phyloP scores from a whole-genome alignment of 371 early-diverging fungal genomes.

The Haplosporangium sp. region DNA sequence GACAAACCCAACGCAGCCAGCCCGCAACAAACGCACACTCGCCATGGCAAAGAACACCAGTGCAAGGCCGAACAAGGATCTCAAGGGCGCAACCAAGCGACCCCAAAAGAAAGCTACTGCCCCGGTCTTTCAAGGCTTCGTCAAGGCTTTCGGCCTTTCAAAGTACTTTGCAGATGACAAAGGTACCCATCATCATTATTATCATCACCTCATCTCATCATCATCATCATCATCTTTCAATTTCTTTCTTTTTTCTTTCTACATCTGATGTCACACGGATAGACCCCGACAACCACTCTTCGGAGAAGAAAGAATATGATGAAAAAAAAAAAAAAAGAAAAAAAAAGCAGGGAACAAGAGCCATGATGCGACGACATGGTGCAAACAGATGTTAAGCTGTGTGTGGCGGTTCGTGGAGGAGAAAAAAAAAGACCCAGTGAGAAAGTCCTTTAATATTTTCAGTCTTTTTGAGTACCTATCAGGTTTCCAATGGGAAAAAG shows the following conservation, averaged over 20 bases:
- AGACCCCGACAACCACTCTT: background rate
- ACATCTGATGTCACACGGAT: background rate
- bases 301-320: no score
- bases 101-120: conserved; percentile 37
- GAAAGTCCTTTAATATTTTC: no score
- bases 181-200: conserved; percentile 36
- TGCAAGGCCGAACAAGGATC: conserved; percentile 21
- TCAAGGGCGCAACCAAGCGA: conserved; percentile 23
- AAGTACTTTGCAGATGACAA: conserved; percentile 32
- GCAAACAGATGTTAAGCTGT: no score
- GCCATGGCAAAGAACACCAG: conserved; percentile 30
- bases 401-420: no score
- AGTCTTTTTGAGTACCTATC: no score
- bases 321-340: no score
- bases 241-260: background rate
- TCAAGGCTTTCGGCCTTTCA: conserved; percentile 29
- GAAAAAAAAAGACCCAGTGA: no score
- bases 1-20: background rate
- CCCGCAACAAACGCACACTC: background rate
- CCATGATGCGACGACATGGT: no score
- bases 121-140: conserved; percentile 40
- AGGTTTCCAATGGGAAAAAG: no score
- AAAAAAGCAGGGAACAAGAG: no score
- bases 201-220: background rate
- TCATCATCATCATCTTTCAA: background rate